Evolutionary conservation across 2,329 filamentous ascomycete species (phyloP).

Genomic region (Geoglossum cookeanum): DNA sequence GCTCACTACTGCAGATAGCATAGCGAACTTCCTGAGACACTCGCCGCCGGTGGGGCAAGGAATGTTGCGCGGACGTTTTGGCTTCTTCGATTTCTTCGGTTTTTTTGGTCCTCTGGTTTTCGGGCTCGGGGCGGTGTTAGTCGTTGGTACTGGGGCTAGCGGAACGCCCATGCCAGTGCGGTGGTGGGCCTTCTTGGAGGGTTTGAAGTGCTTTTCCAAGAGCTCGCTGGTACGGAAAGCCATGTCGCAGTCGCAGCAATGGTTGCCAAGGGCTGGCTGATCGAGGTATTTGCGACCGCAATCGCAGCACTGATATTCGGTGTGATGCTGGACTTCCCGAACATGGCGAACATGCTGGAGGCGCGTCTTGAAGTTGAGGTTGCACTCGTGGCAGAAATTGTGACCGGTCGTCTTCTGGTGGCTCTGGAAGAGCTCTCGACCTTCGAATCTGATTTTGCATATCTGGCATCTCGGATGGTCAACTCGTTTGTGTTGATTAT

Average conservation of each 20-base stretch:
- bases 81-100: no score
- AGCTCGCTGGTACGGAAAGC: neutral
- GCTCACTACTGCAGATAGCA: neutral
- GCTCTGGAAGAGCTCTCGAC: neutral
- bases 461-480: neutral
- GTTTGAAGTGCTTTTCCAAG: neutral
- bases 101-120: neutral
- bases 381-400: neutral
- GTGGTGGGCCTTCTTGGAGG: neutral
- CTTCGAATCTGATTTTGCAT: neutral
- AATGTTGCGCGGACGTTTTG: neutral
- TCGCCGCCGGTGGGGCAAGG: neutral
- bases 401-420: neutral
- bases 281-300: neutral
- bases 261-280: neutral
- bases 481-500: neutral
- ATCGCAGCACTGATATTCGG: neutral
- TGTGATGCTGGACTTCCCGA: neutral
- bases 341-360: neutral
- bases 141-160: neutral
- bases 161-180: neutral
- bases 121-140: neutral
- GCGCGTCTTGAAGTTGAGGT: neutral
- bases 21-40: neutral
- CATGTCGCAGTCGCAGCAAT: slow-evolving; percentile 2